Conservation (phyloP, 345 rosid species). For the Lumnitzera littorea region DNA sequence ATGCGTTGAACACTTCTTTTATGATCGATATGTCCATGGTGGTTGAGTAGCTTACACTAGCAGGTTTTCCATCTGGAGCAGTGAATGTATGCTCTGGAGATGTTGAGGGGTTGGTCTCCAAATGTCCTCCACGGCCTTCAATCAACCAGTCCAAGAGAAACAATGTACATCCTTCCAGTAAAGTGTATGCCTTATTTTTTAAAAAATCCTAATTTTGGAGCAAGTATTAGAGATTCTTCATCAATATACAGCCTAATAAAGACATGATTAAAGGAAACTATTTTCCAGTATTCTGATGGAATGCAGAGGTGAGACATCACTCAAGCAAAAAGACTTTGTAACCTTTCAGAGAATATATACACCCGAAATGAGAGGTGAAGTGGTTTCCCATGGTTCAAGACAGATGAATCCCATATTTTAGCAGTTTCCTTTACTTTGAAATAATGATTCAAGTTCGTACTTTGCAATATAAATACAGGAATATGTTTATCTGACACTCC, state of each 20-base stretch:
- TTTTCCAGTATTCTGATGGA: no score
- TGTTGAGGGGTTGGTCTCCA: constrained; percentile 93
- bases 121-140: constrained; percentile 66
- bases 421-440: no score
- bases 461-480: no score
- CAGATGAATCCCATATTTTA: no score
- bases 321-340: no score
- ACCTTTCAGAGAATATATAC: no score
- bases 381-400: no score
- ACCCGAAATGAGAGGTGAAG: no score
- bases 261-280: background rate
- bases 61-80: constrained; percentile 73
- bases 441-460: no score
- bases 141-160: constrained; percentile 95
- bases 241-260: background rate
- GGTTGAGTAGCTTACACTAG: constrained; percentile 87
- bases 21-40: constrained; percentile 94
- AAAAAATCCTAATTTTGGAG: constrained; percentile 62
- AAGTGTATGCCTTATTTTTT: constrained; percentile 64
- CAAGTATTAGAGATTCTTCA: constrained; percentile 8
- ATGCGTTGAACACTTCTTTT: constrained; percentile 62
- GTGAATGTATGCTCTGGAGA: constrained; percentile 87
- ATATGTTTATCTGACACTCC: no score
- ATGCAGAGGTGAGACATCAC: no score
- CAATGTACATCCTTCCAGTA: constrained; percentile 77